A percentile compares a stretch with the other conserved stretches of the same genome.
Evolutionary conservation across 106 monocot genomes (phyloP).

Genomic region (Acorus calamus): DNA sequence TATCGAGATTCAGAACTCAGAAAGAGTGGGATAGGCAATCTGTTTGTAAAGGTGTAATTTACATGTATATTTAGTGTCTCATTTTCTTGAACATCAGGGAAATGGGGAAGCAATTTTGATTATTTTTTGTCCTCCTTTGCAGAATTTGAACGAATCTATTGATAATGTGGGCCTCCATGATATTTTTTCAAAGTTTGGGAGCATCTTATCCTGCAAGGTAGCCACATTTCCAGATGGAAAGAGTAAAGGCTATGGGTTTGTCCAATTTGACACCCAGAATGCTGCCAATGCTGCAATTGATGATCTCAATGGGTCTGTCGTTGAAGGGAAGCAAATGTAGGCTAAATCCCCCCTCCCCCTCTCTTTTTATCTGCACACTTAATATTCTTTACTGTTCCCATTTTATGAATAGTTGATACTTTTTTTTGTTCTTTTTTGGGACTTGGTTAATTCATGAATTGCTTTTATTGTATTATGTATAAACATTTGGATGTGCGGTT

Average conservation of each 20-base stretch:
- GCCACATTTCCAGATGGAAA: constrained; percentile 35
- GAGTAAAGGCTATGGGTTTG: constrained; percentile 78
- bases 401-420: too few relatives aligned
- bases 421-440: too few relatives aligned
- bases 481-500: too few relatives aligned
- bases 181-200: constrained; percentile 56
- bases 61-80: too few relatives aligned
- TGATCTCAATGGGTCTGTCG: constrained; percentile 31
- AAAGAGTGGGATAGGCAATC: constrained; percentile 65
- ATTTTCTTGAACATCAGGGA: background rate
- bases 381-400: background rate
- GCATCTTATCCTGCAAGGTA: constrained; percentile 65
- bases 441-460: too few relatives aligned
- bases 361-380: background rate
- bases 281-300: constrained; percentile 63
- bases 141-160: constrained; percentile 61
- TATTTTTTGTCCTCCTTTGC: constrained; percentile 1
- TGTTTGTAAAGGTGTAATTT: constrained; percentile 74
- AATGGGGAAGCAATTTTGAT: background rate
- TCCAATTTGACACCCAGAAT: constrained; percentile 69
- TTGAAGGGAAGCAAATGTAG: constrained; percentile 72
- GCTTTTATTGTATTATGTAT: too few relatives aligned
- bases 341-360: background rate
- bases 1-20: constrained; percentile 56
- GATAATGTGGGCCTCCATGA: constrained; percentile 44